Percentiles rank a stretch among this genome's conserved stretches.
phyloP scores from a whole-genome alignment of 306 rosid genomes.

The Cucumis cinereus region DNA sequence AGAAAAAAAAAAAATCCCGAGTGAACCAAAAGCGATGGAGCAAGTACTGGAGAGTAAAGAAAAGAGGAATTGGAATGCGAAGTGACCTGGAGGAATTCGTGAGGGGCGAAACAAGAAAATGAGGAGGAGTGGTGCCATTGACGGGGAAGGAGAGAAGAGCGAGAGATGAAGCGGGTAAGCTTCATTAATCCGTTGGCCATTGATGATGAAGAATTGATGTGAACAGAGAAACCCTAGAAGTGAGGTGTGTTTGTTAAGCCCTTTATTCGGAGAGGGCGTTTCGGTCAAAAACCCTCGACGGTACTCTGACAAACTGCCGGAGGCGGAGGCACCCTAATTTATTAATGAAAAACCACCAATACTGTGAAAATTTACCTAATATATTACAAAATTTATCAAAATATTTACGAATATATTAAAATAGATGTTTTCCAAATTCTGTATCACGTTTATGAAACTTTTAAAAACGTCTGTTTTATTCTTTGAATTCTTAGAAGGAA shows the following conservation, averaged over 20 bases:
- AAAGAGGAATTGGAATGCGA: background rate
- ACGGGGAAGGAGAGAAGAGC: conserved; percentile 38
- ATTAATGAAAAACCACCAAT: too few relatives aligned
- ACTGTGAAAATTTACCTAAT: too few relatives aligned
- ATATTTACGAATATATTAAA: too few relatives aligned
- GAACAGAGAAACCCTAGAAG: conserved; percentile 2
- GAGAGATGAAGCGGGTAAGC: conserved; percentile 45
- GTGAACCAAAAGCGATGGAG: background rate
- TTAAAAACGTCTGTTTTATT: too few relatives aligned
- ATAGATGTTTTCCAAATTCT: too few relatives aligned
- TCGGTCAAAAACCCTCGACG: background rate
- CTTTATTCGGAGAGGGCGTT: background rate
- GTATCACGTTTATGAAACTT: too few relatives aligned
- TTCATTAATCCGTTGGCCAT: conserved; percentile 29
- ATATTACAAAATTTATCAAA: too few relatives aligned
- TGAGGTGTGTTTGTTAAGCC: background rate
- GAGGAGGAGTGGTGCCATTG: background rate
- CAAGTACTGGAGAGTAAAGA: background rate
- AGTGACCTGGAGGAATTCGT: conserved; percentile 1
- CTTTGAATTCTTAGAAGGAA: too few relatives aligned
- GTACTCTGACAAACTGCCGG: background rate
- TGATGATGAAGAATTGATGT: background rate
- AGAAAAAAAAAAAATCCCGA: background rate
- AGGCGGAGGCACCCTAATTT: background rate
- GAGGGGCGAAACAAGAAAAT: background rate